These are phyloP conservation scores for Rhytidhysteron rufulum DNA, from an alignment of 2,329 filamentous ascomycete genomes.

Conservation along the genomic window DNA sequence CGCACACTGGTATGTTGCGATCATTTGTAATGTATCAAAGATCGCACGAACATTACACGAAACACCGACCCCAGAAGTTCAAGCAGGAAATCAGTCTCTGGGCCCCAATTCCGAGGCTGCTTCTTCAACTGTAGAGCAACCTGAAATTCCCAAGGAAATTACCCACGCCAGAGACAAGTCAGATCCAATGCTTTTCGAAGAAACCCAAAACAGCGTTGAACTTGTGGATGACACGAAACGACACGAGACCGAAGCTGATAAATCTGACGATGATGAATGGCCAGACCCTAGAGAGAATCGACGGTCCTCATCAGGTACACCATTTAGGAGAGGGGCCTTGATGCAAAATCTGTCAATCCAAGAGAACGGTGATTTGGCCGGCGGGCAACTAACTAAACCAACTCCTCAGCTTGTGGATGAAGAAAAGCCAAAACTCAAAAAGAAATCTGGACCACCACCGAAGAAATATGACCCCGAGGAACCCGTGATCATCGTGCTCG, in stretches of 20 bases:
- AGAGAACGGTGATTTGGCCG: slow-evolving; percentile 4
- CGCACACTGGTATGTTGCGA: slow-evolving; percentile 88
- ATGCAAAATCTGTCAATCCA: slow-evolving; percentile 9
- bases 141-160: no score
- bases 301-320: neutral
- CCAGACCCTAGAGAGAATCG: slow-evolving; percentile 2
- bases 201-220: neutral
- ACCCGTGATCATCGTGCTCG: slow-evolving; percentile 75
- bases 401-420: slow-evolving; percentile 2
- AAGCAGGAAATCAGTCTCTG: no score
- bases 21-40: slow-evolving; percentile 82
- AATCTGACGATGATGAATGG: slow-evolving; percentile 1
- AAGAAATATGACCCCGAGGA: slow-evolving; percentile 31
- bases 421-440: slow-evolving; percentile 16
- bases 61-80: slow-evolving; percentile 2
- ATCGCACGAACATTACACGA: slow-evolving; percentile 41
- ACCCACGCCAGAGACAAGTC: no score
- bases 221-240: neutral
- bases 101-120: no score
- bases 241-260: neutral
- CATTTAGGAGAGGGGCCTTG: neutral
- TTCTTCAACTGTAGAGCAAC: no score
- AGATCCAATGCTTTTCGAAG: neutral
- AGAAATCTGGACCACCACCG: slow-evolving; percentile 12
- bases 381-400: slow-evolving; percentile 9